Base-by-base conservation (phyloP, 768 basidiomycete species). In the Udeniomyces megalosporus region DNA sequence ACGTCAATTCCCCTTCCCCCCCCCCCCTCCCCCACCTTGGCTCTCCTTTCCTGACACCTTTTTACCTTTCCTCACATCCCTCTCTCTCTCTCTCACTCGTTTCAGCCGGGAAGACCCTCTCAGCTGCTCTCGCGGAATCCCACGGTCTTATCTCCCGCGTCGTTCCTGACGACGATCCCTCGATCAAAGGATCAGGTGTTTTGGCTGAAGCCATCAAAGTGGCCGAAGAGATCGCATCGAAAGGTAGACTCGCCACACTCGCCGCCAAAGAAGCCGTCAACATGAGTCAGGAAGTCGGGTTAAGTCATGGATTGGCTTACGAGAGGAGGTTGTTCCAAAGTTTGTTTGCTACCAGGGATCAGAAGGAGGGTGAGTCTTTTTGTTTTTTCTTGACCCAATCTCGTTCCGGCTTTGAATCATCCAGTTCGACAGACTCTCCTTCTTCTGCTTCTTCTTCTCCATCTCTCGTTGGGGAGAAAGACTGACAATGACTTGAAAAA, bases 231-330 rank as follows among this genome's bases (percentile, higher is more conserved):
- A 90, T 97, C 64, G 84, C 87, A 20, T 79, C 80, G 72, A 92
- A 90, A 76, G 83, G 90, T 29, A 80, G 80, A 64, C 74, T 97
- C 57, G 84, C 88, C 26, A 84, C 88, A 17, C 82, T 85, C 72
- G 89, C 90, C 32, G 80, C 75, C 35, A 97, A 99, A 76, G 93
- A 97, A 74, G 88, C 86, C 3, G 88, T 97, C 67, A 93, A 95
- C 73, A 85, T 83, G 49, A 83, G 86, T 87, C 85, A 83, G 67
- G 90, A 99, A 68, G 73, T 88, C 67, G 78, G 81, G 6, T 78
- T 99, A 49, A 75, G 79, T 4, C 86, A 95, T 70, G 95, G 93
- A 0, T 72, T 97, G 67, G 79, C 82, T 63, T 84, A 89, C 67
- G 95, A 97, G 75, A 79, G 90, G 65, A 78, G 89, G 66, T 75